phyloP scores from a whole-genome alignment of 306 rosid genomes.

The Prunus mira region DNA sequence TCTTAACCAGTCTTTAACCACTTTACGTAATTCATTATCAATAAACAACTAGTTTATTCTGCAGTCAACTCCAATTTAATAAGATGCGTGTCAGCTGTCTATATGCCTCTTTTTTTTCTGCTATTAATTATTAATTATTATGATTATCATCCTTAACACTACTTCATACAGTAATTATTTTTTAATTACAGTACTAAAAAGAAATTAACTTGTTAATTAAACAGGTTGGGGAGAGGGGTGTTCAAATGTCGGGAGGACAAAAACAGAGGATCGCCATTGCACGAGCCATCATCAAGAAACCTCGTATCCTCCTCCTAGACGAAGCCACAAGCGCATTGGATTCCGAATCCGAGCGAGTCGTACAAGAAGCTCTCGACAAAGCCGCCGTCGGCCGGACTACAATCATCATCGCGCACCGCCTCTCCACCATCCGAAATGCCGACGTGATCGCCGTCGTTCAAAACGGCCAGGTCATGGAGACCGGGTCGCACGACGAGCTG shows the following conservation, averaged over 20 bases:
- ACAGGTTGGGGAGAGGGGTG: constrained; percentile 90
- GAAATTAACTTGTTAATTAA: background rate
- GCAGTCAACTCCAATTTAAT: too few species aligned
- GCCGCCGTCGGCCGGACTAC: constrained; percentile 83
- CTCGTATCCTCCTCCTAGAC: constrained; percentile 65
- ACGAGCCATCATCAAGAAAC: constrained; percentile 69
- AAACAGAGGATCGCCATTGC: constrained; percentile 93
- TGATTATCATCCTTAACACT: too few species aligned
- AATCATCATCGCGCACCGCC: constrained; percentile 75
- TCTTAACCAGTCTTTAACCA: background rate
- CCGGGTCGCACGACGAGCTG: constrained; percentile 61
- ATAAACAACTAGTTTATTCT: background rate
- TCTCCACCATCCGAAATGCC: constrained; percentile 75
- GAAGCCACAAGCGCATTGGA: constrained; percentile 95
- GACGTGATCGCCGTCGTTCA: constrained; percentile 69
- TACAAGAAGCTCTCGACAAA: constrained; percentile 83
- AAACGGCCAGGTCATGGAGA: constrained; percentile 57
- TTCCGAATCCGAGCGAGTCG: constrained; percentile 73
- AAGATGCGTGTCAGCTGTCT: too few species aligned
- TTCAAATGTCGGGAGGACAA: constrained; percentile 96
- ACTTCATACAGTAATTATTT: background rate
- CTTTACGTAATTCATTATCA: background rate
- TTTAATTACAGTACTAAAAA: background rate
- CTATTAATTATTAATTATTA: too few species aligned
- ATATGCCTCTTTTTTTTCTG: too few species aligned